Base-by-base conservation (phyloP, 495 filamentous ascomycete species). In the Trichoderma virens region DNA sequence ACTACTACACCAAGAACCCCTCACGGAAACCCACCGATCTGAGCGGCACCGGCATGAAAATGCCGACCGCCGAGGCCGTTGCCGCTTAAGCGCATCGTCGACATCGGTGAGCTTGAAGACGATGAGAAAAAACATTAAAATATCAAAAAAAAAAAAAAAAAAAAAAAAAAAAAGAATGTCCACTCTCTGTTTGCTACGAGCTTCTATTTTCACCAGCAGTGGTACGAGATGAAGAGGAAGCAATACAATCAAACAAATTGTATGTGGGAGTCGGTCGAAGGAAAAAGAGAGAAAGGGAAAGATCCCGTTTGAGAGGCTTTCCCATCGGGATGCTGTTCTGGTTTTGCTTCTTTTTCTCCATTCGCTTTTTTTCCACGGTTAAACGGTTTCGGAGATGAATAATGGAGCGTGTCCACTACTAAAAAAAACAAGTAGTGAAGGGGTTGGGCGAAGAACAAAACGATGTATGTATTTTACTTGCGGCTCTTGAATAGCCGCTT, bases 1-100 rank as follows among this genome's bases (percentile, higher is more conserved):
- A 98, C 76, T 98, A 97, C 82, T 92, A 96, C 82, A 91, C 86
- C 73, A 98, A 98, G 85, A 93, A 91, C 82, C 90, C 91, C 64
- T 84, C 88, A 41, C 85, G 85, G n/a, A 80, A 81, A 65, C 64
- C 78, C 16, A 93, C 92, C 7, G 83, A 91, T 70, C 84, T 96
- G 0, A 85, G 86, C 43, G 91, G 90, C 64, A 91, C 88, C 8
- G 80, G 76, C 35, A 82, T 83, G 4, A 73, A 83, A 64, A 76
- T 87, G 38, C 59, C 79, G 4, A 54, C 63, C 27, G 30, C 64
- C 43, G 69, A 73, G 43, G 59, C 66, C 16, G 64, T 60, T 13
- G 54, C 68, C 0, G 65, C 71, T 13, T 62, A 45, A 62, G 32
- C 13, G 16, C 23, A 3, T 11, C 59, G 9, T 39, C 9, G 18